Evolutionary conservation across 1,139 yeast genomes (phyloP).

Genomic region (Geotrichum klebahnii): DNA sequence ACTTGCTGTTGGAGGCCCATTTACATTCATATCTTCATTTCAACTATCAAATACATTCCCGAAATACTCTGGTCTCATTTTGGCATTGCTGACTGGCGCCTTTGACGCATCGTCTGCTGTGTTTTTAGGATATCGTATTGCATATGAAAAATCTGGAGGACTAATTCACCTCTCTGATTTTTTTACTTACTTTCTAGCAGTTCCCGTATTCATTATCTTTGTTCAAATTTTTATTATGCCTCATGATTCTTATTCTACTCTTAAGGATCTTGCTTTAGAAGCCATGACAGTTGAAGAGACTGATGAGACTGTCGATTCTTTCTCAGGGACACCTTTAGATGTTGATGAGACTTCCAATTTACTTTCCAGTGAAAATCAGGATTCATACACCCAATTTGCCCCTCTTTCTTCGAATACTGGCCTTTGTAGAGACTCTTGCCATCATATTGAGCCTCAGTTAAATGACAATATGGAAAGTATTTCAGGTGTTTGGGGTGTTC

Average conservation of each 20-base stretch:
- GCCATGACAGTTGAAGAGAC: slow-evolving; percentile 25
- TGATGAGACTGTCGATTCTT: slow-evolving; percentile 18
- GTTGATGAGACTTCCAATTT: slow-evolving; percentile 23
- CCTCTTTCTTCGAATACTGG: too few relatives aligned
- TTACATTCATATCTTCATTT: slow-evolving; percentile 73
- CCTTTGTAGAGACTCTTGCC: too few relatives aligned
- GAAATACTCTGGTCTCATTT: slow-evolving; percentile 59
- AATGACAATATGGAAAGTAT: slow-evolving; percentile 46
- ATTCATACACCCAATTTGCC: slow-evolving; percentile 12
- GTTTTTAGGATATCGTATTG: slow-evolving; percentile 60
- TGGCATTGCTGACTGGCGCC: slow-evolving; percentile 72
- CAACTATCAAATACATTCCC: slow-evolving; percentile 75
- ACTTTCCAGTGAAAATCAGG: slow-evolving; percentile 4
- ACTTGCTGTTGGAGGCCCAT: slow-evolving; percentile 80
- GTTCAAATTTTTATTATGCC: slow-evolving; percentile 84
- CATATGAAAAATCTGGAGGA: slow-evolving; percentile 47
- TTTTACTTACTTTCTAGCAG: slow-evolving; percentile 60
- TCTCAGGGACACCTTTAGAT: too few relatives aligned
- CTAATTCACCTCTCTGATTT: slow-evolving; percentile 48
- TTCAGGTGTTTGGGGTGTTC: slow-evolving; percentile 77
- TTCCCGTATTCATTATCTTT: slow-evolving; percentile 67
- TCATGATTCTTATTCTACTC: slow-evolving; percentile 62
- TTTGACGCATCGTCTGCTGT: slow-evolving; percentile 75
- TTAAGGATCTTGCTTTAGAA: slow-evolving; percentile 52
- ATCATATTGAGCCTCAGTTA: too few relatives aligned